These are phyloP conservation scores for Eucalyptus decipiens DNA, from an alignment of 345 rosid species.

Conservation along the genomic window DNA sequence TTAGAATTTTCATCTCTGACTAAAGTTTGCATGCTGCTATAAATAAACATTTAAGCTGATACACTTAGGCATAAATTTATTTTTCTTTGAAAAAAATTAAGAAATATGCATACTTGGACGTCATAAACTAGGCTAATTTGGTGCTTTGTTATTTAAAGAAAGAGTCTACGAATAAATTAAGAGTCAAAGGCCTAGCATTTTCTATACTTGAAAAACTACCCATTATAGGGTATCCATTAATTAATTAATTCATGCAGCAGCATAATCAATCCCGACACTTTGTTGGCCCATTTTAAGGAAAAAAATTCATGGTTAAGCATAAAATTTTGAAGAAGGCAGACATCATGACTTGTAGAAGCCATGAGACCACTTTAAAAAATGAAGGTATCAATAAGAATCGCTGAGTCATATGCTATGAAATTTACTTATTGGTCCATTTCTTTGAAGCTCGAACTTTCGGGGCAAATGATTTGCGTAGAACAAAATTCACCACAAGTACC, in stretches of 20 bases:
- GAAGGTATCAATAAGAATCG: not conserved
- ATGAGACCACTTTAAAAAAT: not conserved
- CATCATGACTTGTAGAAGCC: not conserved
- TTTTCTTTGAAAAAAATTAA: not conserved
- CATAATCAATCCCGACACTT: not conserved
- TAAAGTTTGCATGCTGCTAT: not conserved
- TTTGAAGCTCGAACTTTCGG: not conserved
- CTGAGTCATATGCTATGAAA: not conserved
- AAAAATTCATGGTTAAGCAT: not conserved
- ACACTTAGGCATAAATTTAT: not conserved
- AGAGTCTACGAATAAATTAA: not conserved
- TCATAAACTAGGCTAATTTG: not conserved
- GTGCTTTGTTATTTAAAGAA: not conserved
- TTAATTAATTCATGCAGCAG: not conserved
- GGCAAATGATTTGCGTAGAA: not conserved
- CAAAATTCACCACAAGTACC: not conserved
- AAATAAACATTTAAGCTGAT: not conserved
- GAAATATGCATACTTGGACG: not conserved
- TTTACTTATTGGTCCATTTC: not conserved
- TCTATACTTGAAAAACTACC: not conserved
- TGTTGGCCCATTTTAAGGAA: not conserved
- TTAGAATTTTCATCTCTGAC: not conserved
- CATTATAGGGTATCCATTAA: not conserved
- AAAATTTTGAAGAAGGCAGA: not conserved
- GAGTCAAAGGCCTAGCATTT: not conserved